Evolutionary conservation across 2,329 filamentous ascomycete species (phyloP), one percentile per base, ranked within the genome.

Genomic region (Colletotrichum eremochloae): DNA sequence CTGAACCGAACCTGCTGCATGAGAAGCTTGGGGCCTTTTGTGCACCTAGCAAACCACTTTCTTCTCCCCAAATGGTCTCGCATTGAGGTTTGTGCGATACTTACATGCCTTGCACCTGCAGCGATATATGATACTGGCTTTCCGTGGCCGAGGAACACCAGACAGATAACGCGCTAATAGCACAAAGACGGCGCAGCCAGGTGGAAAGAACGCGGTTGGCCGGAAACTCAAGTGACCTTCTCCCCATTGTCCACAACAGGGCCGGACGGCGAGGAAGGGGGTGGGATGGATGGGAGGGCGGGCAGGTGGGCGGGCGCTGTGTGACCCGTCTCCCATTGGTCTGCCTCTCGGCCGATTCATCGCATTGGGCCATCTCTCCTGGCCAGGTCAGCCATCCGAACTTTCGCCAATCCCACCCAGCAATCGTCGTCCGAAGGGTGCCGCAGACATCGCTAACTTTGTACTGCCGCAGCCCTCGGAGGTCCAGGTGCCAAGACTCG

Each of bases 331-430:
- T 15, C 55, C 48, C 46, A 68, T 71, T 68, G 65, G 65, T 29
- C 58, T 44, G 65, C 31, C 36, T 53, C 68, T 63, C 68, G 68
- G 68, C 65, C 65, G 64, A 58, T 62, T 44, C 48, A 18, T 68
- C 65, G 52, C 52, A 58, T 68, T 63, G 5, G 65, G 65, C 40
- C 66, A 42, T 36, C 36, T 40, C 24, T 36, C 44, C 57, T 58
- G 64, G 57, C 29, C 58, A 24, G 9, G 24, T 31, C 38, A 11
- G n/a, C 36, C 42, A 42, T 42, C 57, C 24, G 40, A 46, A 61
- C 24, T 20, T 24, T 20, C n/a, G 29, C 58, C 58, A 33, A 33
- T 18, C 18, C 11, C 40, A 4, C 8, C 20, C 20, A 24, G 8
- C 8, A 4, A 29, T 40, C 38, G 29, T 31, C 9, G 56, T 44